These are phyloP conservation scores for Citrus australasica DNA, from an alignment of 345 rosid genomes.

Conservation along the genomic window DNA sequence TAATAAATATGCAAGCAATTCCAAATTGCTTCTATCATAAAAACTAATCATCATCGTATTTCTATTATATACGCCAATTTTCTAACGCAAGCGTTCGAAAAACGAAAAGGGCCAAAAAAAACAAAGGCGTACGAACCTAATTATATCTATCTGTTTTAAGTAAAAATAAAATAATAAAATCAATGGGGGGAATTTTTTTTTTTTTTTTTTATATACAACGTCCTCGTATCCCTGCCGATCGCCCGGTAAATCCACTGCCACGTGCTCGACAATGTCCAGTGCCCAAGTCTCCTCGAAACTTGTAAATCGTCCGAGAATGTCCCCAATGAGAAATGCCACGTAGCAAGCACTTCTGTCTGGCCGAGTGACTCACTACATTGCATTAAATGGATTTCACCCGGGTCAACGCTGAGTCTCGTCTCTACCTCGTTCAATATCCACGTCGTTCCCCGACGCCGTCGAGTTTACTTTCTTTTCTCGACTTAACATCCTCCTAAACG, in stretches of 20 bases:
- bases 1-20: not conserved
- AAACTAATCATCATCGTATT: not conserved
- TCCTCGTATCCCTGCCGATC: not conserved
- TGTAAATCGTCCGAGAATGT: not conserved
- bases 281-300: not conserved
- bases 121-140: not conserved
- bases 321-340: not conserved
- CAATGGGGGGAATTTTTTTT: not conserved
- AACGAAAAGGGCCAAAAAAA: no score
- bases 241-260: not conserved
- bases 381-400: not conserved
- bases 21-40: not conserved
- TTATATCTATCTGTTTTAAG: not conserved
- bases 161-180: not conserved
- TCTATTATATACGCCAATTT: not conserved
- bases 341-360: not conserved
- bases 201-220: not conserved
- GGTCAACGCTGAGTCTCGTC: slow-evolving; percentile 16
- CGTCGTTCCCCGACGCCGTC: slow-evolving; percentile 34
- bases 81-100: not conserved
- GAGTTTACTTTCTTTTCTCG: slow-evolving; percentile 39
- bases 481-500: slow-evolving; percentile 53
- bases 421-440: slow-evolving; percentile 43
- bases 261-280: not conserved
- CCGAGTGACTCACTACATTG: not conserved